These are phyloP conservation scores for Discostella pseudostelligera DNA, from an alignment of 108 stramenopile genomes.

Conservation along the genomic window DNA sequence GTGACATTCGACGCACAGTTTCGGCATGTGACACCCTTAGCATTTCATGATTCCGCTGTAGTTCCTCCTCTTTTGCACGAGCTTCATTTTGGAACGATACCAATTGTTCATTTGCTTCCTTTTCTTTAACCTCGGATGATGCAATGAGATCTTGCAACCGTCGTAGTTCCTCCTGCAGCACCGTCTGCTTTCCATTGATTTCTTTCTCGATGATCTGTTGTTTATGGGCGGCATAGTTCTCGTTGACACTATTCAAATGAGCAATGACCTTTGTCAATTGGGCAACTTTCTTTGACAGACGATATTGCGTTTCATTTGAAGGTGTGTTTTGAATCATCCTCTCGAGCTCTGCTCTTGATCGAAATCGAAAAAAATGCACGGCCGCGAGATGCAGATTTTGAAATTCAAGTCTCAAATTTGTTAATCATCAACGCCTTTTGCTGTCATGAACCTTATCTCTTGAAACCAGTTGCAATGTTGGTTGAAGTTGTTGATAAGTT, in stretches of 20 bases:
- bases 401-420: neutral
- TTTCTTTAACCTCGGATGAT: conserved; percentile 8
- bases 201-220: conserved; percentile 9
- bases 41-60: conserved; percentile 7
- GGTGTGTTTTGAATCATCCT: conserved; percentile 3
- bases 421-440: conserved; percentile 16
- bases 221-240: conserved; percentile 25
- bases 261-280: conserved; percentile 35
- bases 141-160: conserved; percentile 17
- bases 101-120: conserved; percentile 17
- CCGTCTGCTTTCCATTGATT: conserved; percentile 6
- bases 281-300: conserved; percentile 33
- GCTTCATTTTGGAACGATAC: conserved; percentile 6
- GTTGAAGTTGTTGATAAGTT: conserved; percentile 59
- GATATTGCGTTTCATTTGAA: conserved; percentile 22
- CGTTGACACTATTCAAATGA: conserved; percentile 28
- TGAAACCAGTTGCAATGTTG: conserved; percentile 63
- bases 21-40: conserved; percentile 1
- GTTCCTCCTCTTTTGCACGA: conserved; percentile 2
- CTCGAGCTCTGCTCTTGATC: too few relatives aligned
- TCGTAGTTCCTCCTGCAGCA: conserved; percentile 12
- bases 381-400: neutral
- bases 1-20: conserved; percentile 8
- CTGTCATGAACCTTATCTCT: conserved; percentile 59
- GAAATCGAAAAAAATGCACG: too few relatives aligned